Evolutionary conservation across 1,284 basidiomycete species (phyloP).

Genomic region (Salmacisia buchloeana): DNA sequence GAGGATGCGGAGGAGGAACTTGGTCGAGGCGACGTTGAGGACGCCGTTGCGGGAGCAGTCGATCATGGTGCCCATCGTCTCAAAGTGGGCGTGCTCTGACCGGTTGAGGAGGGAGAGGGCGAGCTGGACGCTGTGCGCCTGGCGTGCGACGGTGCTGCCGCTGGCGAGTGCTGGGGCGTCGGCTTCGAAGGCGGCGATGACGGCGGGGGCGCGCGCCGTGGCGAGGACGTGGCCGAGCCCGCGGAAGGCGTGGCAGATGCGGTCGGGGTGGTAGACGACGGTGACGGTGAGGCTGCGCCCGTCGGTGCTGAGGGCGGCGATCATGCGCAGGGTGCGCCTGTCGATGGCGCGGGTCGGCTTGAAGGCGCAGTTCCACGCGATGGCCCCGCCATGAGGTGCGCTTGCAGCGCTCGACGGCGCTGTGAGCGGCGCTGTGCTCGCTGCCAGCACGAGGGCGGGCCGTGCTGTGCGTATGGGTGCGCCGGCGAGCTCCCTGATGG

Average conservation of each 20-base stretch:
- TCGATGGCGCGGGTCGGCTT: neutral
- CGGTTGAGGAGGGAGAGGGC: constrained; percentile 1
- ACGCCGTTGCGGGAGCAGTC: constrained; percentile 53
- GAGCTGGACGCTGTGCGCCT: neutral
- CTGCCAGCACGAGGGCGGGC: neutral
- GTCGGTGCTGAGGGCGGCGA: neutral
- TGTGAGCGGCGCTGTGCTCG: neutral
- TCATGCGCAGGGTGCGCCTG: constrained; percentile 2
- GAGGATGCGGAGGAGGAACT: constrained; percentile 43
- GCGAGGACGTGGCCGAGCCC: constrained; percentile 32
- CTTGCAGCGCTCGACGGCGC: too few species aligned
- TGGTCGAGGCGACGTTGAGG: constrained; percentile 37
- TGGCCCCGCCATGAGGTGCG: too few species aligned
- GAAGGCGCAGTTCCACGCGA: constrained; percentile 7
- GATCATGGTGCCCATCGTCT: constrained; percentile 50
- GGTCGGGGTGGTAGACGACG: constrained; percentile 11
- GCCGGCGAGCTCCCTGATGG: neutral
- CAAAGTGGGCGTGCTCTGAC: constrained; percentile 20
- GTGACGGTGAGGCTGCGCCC: constrained; percentile 9
- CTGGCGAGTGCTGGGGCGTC: neutral
- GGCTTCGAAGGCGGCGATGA: neutral
- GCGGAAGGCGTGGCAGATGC: constrained; percentile 22
- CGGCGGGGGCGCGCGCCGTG: constrained; percentile 4
- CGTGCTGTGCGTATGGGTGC: neutral
- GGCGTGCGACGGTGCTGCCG: neutral